Conservation (phyloP, 1,284 basidiomycete genomes). For the Ganoderma multipileum region DNA sequence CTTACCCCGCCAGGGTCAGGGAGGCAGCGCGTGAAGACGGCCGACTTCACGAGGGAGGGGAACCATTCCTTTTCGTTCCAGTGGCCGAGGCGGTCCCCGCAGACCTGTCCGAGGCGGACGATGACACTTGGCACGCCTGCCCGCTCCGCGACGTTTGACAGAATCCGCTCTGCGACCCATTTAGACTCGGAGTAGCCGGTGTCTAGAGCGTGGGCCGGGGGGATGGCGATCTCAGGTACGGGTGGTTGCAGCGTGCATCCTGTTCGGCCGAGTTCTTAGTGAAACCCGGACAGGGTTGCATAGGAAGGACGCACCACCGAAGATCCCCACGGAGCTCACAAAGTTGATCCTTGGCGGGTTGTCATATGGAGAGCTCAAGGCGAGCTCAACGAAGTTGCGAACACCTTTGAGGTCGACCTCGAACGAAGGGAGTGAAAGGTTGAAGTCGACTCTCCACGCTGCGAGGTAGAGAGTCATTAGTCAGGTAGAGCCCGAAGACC, state of each 20-base stretch:
- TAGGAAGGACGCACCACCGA: conserved; percentile 23
- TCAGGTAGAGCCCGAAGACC: neutral
- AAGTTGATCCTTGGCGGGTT: conserved; percentile 38
- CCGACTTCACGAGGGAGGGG: conserved; percentile 47
- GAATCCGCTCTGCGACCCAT: conserved; percentile 46
- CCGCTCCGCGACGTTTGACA: conserved; percentile 29
- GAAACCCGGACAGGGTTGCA: neutral
- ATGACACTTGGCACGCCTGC: conserved; percentile 38
- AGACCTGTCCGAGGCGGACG: conserved; percentile 53
- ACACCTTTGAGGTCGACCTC: conserved; percentile 30
- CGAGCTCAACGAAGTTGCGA: conserved; percentile 34
- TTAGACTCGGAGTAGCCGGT: conserved; percentile 49
- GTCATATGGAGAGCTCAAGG: conserved; percentile 33
- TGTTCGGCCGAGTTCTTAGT: neutral
- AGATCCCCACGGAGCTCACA: conserved; percentile 42
- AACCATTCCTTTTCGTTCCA: conserved; percentile 56
- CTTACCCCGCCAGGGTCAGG: conserved; percentile 35
- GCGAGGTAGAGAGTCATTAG: neutral
- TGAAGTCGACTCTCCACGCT: conserved; percentile 48
- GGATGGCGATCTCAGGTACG: conserved; percentile 24
- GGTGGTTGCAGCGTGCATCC: conserved; percentile 17
- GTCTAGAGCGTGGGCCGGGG: conserved; percentile 38
- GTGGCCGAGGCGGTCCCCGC: conserved; percentile 45
- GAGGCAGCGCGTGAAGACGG: conserved; percentile 36
- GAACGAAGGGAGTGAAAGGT: conserved; percentile 34